A percentile compares a stretch with the other conserved stretches of the same genome.
These are phyloP conservation scores for Naganishia sp. DNA, from an alignment of 1,284 basidiomycete genomes.

Conservation along the genomic window DNA sequence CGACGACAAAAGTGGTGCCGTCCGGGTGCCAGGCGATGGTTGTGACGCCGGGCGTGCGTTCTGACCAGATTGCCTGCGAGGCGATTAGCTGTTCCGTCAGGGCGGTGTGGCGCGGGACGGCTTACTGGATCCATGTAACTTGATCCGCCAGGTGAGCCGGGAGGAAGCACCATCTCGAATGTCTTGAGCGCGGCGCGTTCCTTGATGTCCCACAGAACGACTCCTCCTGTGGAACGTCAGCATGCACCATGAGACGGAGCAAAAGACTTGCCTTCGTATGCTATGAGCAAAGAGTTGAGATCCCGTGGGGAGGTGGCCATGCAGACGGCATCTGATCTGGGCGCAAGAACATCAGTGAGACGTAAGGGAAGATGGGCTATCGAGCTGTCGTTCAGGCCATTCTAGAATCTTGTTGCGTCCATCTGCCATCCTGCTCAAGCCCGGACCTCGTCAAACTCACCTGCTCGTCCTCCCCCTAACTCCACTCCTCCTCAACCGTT, in stretches of 20 bases:
- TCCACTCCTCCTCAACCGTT: conserved; percentile 63
- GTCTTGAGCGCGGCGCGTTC: conserved; percentile 63
- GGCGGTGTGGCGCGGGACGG: conserved; percentile 11
- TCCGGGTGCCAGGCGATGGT: conserved; percentile 67
- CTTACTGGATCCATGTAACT: conserved; percentile 59
- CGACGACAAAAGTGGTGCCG: conserved; percentile 57
- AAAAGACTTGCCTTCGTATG: conserved; percentile 66
- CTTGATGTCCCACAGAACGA: conserved; percentile 72
- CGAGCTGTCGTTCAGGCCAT: too few species aligned
- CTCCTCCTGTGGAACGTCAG: conserved; percentile 61
- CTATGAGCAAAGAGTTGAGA: conserved; percentile 75
- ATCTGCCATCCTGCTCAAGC: too few species aligned
- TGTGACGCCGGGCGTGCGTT: conserved; percentile 71
- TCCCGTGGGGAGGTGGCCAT: conserved; percentile 75
- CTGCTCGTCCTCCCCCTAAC: conserved; percentile 58
- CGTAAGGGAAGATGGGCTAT: too few species aligned
- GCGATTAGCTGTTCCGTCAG: conserved; percentile 4
- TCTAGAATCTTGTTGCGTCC: too few species aligned
- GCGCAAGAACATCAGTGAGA: too few species aligned
- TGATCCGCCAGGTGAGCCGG: conserved; percentile 74
- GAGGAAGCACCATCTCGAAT: conserved; percentile 68
- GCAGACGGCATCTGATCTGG: conserved; percentile 62
- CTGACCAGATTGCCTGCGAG: conserved; percentile 65
- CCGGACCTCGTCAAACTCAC: conserved; percentile 48
- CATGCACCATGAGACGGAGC: neutral